Evolutionary conservation across 225 moss, liverwort and hornwort species (phyloP).

Genomic region (Thuidium tamariscinum): DNA sequence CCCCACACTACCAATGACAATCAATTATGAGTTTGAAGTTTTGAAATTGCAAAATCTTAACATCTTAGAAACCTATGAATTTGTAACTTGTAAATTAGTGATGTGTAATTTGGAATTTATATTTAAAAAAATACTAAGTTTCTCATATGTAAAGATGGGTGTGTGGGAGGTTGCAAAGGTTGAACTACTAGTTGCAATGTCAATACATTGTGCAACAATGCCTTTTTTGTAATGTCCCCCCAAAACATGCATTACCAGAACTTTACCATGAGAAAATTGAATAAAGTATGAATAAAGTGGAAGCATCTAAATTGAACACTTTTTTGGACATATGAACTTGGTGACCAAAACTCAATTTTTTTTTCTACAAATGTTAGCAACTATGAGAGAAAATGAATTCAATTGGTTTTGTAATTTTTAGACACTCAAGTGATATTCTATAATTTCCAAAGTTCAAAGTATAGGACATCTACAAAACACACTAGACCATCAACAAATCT

Average conservation of each 20-base stretch:
- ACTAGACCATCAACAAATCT: fast-evolving
- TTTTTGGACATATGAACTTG: fast-evolving
- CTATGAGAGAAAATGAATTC: fast-evolving
- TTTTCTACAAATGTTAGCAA: not conserved
- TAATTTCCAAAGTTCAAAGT: not conserved
- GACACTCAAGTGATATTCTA: not conserved
- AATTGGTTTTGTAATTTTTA: not conserved
- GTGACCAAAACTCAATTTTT: not conserved
- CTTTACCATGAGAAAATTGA: not conserved
- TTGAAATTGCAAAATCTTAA: not conserved
- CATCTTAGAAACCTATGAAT: not conserved
- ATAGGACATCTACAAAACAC: not conserved
- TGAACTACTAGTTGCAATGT: too few relatives aligned
- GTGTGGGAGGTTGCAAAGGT: not conserved
- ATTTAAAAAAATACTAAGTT: not conserved
- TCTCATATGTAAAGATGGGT: not conserved
- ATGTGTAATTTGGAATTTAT: not conserved
- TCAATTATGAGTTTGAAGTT: not conserved
- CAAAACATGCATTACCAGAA: not conserved
- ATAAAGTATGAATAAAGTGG: not conserved
- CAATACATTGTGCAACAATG: too few relatives aligned
- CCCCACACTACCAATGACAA: not conserved
- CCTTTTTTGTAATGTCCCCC: not conserved
- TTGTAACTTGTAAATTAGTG: not conserved
- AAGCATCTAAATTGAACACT: not conserved